Conservation (phyloP, 2,329 filamentous ascomycete genomes). For the Fusarium sp. region DNA sequence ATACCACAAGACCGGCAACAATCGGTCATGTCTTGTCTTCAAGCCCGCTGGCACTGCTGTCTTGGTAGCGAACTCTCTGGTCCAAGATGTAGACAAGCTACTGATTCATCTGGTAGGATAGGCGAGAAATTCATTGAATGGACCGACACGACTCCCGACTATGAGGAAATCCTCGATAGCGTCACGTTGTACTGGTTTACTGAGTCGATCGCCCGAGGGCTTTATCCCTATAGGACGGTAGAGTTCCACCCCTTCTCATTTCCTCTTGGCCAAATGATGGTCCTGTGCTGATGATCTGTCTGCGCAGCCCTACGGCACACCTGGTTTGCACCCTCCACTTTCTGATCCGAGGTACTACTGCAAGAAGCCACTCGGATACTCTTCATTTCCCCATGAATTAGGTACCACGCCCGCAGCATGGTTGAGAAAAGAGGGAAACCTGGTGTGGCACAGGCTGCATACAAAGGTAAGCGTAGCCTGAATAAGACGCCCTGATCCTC, state of each 20-base stretch:
- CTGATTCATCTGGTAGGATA: slow-evolving; percentile 1
- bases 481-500: neutral
- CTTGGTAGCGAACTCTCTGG: neutral
- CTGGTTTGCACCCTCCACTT: neutral
- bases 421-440: neutral
- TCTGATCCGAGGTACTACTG: neutral
- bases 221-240: neutral
- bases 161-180: neutral
- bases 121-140: slow-evolving; percentile 5
- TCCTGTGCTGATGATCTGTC: neutral
- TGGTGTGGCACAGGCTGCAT: neutral
- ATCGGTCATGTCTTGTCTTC: neutral
- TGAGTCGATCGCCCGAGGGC: neutral
- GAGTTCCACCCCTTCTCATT: neutral
- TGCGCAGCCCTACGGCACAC: neutral
- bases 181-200: slow-evolving; percentile 5
- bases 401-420: neutral
- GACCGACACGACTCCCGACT: neutral
- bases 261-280: neutral
- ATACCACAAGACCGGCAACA: neutral
- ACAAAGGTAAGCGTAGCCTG: neutral
- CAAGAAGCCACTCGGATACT: neutral
- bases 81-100: neutral
- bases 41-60: neutral
- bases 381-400: neutral